Evolutionary conservation across 345 rosid species (phyloP), one percentile per base, ranked within the genome.

Genomic region (Lepidium didymum): DNA sequence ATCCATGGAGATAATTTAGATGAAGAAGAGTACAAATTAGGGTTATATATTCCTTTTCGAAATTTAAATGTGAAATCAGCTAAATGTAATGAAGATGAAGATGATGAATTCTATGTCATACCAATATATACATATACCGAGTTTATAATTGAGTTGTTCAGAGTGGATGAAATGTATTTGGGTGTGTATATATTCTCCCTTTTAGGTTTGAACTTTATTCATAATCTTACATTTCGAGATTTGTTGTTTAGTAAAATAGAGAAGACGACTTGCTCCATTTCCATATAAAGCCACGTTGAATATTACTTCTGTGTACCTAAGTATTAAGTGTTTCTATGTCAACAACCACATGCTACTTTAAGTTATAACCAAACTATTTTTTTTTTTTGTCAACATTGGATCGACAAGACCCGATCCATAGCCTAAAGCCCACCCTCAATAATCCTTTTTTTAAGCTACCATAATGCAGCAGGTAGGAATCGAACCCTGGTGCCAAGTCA

Each of bases 241-340:
- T 29, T 6, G 29, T 53, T 45, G 36, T 46, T 61, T 70, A 54
- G 10, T 53, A 42, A 23, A 8, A 52, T 62, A 43, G 35, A 55
- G 69, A 25, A 63, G 76, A 19, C 19, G 64, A 59, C 73, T 74
- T 74, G 73, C 77, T 74, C 77, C 77, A 67, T 74, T 72, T 47
- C 36, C 49, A 43, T 36, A 42, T 42, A 52, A 61, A 14, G 2
- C 37, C 1, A 41, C 50, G 49, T 47, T 37, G 12, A 9, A 27
- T 58, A 47, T 25, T 4, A 61, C 16, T 61, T 44, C 43, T 29
- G 2, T 61, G 41, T 60, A 44, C 29, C 41, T 60, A 13, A 21
- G 44, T 51, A 31, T 15, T 36, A 38, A 37, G 23, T 67, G 64
- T 56, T 52, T 56, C 15, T 44, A 44, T 45, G 52, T 72, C 65